Evolutionary conservation across 108 stramenopile species (phyloP).

Genomic region (Nannochloropsis salina): DNA sequence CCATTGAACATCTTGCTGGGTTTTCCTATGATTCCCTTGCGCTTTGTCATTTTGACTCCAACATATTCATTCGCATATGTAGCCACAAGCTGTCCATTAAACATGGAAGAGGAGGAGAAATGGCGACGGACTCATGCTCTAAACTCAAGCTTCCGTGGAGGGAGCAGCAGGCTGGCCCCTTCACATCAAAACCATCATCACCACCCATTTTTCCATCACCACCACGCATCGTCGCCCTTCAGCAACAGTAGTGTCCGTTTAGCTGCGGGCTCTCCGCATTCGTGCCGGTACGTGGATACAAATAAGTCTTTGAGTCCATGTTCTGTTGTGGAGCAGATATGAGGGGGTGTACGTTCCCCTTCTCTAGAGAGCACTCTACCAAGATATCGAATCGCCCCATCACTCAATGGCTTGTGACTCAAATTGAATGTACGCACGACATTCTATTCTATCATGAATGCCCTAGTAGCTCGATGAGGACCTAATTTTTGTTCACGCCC

Average conservation of each 20-base stretch:
- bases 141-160: background rate
- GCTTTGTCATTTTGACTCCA: too few species aligned
- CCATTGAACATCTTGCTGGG: too few species aligned
- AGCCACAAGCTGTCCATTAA: too few species aligned
- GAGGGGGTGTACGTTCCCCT: background rate
- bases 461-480: too few species aligned
- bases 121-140: background rate
- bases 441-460: too few species aligned
- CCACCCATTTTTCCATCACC: background rate
- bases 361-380: too few species aligned
- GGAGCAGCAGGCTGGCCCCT: background rate
- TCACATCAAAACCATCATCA: background rate
- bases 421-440: too few species aligned
- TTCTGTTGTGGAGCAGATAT: background rate
- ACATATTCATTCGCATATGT: too few species aligned
- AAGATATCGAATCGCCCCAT: too few species aligned
- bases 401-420: too few species aligned
- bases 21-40: too few species aligned
- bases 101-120: background rate
- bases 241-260: background rate
- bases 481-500: too few species aligned
- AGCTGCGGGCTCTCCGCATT: background rate
- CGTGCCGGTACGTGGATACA: slow-evolving; percentile 5
- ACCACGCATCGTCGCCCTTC: background rate
- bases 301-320: background rate